Percentiles rank a stretch among this genome's conserved stretches.
Conservation (phyloP, 306 rosid genomes). For the Luffa acutangula region DNA sequence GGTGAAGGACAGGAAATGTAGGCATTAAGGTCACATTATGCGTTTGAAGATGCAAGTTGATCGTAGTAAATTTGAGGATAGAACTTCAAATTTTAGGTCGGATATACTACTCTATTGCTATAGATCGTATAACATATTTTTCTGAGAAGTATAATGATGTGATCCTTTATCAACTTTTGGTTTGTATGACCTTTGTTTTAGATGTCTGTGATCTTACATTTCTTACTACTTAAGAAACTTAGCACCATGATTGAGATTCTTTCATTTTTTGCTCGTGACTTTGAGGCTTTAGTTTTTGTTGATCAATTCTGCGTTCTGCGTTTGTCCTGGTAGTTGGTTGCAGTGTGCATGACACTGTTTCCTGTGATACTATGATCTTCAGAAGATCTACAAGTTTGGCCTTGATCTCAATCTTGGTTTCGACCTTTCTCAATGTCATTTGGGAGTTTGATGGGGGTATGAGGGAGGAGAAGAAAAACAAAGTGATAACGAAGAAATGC, state of each 20-base stretch:
- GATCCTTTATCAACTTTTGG: neutral
- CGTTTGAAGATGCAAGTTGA: conserved; percentile 3
- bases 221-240: neutral
- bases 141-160: neutral
- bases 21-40: neutral
- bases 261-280: neutral
- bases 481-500: neutral
- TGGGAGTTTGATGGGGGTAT: neutral
- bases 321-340: neutral
- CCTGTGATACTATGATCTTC: neutral
- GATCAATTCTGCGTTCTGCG: neutral
- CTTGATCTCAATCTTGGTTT: neutral
- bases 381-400: neutral
- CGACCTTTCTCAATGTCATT: neutral
- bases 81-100: neutral
- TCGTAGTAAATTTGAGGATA: neutral
- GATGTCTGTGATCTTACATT: neutral
- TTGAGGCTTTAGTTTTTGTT: neutral
- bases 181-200: neutral
- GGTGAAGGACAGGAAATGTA: neutral
- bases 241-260: neutral
- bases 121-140: neutral
- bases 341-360: neutral
- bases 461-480: neutral
- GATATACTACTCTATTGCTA: neutral